Conservation (phyloP, 2,329 filamentous ascomycete species). For the Hirsutella rhossiliensis region DNA sequence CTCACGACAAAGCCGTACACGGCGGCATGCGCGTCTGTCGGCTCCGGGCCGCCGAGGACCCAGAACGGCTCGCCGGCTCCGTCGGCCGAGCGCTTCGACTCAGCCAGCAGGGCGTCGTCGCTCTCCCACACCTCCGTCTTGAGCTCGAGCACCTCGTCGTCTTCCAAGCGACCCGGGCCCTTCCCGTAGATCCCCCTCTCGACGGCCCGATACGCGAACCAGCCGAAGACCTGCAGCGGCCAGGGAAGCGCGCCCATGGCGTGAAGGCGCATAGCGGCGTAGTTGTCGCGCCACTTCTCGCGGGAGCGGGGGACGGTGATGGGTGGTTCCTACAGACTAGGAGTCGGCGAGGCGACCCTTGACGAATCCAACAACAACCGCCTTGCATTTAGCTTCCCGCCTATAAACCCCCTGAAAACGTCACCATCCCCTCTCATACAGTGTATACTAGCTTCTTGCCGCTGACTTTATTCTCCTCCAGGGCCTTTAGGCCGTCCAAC, state of each 20-base stretch:
- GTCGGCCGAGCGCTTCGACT: conserved; percentile 13
- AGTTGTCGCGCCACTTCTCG: conserved; percentile 49
- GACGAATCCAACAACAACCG: too few relatives aligned
- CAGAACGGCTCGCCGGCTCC: conserved; percentile 33
- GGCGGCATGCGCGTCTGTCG: conserved; percentile 44
- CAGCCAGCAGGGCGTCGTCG: conserved; percentile 31
- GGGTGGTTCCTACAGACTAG: too few relatives aligned
- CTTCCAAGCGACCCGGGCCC: conserved; percentile 37
- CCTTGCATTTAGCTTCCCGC: too few relatives aligned
- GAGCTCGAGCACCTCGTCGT: conserved; percentile 33
- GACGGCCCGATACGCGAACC: conserved; percentile 31
- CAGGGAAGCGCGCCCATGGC: conserved; percentile 37
- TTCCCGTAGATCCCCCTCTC: conserved; percentile 39
- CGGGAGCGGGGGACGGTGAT: too few relatives aligned
- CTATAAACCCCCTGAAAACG: too few relatives aligned
- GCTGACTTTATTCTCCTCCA: conserved; percentile 22
- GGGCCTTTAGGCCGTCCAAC: conserved; percentile 20
- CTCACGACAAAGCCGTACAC: conserved; percentile 46
- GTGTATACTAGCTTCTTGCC: conserved; percentile 33
- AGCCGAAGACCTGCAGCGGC: conserved; percentile 36
- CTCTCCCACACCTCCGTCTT: conserved; percentile 40
- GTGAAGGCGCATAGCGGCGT: conserved; percentile 42
- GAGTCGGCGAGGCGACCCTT: too few relatives aligned
- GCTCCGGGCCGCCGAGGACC: conserved; percentile 37
- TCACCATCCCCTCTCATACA: too few relatives aligned